A percentile compares a stretch with the other conserved stretches of the same genome.
Conservation (phyloP, 768 basidiomycete genomes). For the Leccinum arenicola region DNA sequence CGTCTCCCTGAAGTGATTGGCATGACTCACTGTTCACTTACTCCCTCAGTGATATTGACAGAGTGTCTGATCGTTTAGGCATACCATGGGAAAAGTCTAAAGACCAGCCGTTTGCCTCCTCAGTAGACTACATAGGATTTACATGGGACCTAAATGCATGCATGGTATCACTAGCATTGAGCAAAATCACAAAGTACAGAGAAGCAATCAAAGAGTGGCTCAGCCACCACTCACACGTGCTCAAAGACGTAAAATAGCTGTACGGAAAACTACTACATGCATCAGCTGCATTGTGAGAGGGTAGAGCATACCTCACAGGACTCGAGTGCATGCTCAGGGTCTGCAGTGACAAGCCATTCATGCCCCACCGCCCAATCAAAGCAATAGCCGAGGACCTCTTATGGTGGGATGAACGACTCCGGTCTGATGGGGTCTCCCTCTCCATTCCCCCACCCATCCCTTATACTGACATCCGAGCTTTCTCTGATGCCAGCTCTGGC, state of each 20-base stretch:
- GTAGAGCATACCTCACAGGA: neutral
- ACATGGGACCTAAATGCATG: neutral
- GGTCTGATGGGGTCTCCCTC: too few species aligned
- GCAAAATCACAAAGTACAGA: neutral
- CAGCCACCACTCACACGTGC: accelerated
- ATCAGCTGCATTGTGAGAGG: neutral
- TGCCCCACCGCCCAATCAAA: neutral
- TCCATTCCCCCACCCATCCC: neutral
- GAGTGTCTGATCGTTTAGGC: neutral
- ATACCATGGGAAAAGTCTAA: neutral
- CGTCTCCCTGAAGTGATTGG: neutral
- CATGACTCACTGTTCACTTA: neutral
- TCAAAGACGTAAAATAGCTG: neutral
- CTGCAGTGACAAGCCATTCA: neutral
- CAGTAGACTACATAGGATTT: neutral
- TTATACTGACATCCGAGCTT: neutral
- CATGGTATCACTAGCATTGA: neutral
- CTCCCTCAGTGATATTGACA: neutral
- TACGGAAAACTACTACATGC: neutral
- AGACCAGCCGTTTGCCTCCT: neutral
- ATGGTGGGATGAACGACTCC: neutral
- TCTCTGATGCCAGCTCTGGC: neutral
- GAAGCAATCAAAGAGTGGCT: neutral
- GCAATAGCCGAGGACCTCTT: neutral
- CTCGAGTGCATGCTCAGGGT: neutral